Evolutionary conservation across 2,329 filamentous ascomycete species (phyloP), one percentile per base, ranked within the genome.

Genomic region (Chaetoscypha palmicola): DNA sequence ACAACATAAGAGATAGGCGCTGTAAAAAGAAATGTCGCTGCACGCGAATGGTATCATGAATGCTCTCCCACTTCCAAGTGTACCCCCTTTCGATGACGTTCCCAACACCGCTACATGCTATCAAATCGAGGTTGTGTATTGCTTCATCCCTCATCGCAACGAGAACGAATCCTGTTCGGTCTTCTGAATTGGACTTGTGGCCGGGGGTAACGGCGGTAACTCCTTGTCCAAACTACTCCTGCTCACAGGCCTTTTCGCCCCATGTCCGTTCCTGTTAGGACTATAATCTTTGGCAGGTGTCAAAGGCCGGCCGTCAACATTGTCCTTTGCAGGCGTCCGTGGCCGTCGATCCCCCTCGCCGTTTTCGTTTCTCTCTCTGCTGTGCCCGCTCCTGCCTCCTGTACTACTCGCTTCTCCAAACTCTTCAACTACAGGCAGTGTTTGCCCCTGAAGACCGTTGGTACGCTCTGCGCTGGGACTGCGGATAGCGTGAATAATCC

Each of bases 371-470:
- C 60, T 53, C 22, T 58, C 48, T 40, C 54, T 59, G 47, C 74
- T 76, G 32, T 73, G 73, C 12, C 59, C 65, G 48, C 74, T 77
- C 42, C 73, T 73, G 22, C 73, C 76, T 1, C 79, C 78, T 19
- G 79, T 73, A 47, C 83, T 86, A 5, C 73, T 77, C 8, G 73
- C 81, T 63, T 96, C 91, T 4, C 80, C 85, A n/a, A 80, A 83
- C 65, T 97, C 91, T 54, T 95, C 86, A 5, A 97, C 89, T 8
- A 96, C 82, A 0, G 91, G 91, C 2, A 97, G 68, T 1, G 73
- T 79, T 12, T 71, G 67, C n/a, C 74, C 71, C 66, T 75, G 60
- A 10, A 71, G 64, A 11, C 74, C 71, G 66, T 74, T 59, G 61
- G 62, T 58, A 62, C 79, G 62, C 56, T 83, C 71, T 16, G 67